Conservation (phyloP, 2,329 filamentous ascomycete species). For the Trichoderma asperellum region DNA sequence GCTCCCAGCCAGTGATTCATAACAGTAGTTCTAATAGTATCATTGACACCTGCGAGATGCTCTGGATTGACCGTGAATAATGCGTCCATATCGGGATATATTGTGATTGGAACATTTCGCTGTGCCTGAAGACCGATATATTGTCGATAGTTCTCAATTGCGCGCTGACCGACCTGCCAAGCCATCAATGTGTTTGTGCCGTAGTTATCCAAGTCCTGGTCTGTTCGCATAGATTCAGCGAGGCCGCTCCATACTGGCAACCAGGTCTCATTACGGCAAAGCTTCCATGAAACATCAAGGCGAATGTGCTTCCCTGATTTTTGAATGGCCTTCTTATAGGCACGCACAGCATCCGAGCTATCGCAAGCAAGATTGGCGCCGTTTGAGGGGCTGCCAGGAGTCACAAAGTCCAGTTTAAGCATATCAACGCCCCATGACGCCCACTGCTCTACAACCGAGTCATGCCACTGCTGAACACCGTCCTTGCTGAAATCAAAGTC, state of each 20-base stretch:
- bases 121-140: slow-evolving; percentile 29
- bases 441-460: slow-evolving; percentile 26
- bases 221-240: slow-evolving; percentile 26
- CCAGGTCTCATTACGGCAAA: slow-evolving; percentile 30
- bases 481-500: slow-evolving; percentile 28
- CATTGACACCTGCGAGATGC: slow-evolving; percentile 26
- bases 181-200: slow-evolving; percentile 24
- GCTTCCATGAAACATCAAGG: slow-evolving; percentile 29
- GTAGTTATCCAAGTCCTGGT: slow-evolving; percentile 28
- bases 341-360: slow-evolving; percentile 22
- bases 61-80: slow-evolving; percentile 25
- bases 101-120: slow-evolving; percentile 26
- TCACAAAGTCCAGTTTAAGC: slow-evolving; percentile 29
- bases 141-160: slow-evolving; percentile 30
- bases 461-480: slow-evolving; percentile 29
- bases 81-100: slow-evolving; percentile 29
- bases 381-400: slow-evolving; percentile 25
- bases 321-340: slow-evolving; percentile 26
- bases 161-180: slow-evolving; percentile 27
- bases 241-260: slow-evolving; percentile 27
- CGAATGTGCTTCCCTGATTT: slow-evolving; percentile 24
- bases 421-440: slow-evolving; percentile 30
- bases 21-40: slow-evolving; percentile 27
- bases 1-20: slow-evolving; percentile 29
- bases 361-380: slow-evolving; percentile 28